Base-by-base conservation (phyloP, 805 yeast genomes). In the Priceomyces haplophilus region DNA sequence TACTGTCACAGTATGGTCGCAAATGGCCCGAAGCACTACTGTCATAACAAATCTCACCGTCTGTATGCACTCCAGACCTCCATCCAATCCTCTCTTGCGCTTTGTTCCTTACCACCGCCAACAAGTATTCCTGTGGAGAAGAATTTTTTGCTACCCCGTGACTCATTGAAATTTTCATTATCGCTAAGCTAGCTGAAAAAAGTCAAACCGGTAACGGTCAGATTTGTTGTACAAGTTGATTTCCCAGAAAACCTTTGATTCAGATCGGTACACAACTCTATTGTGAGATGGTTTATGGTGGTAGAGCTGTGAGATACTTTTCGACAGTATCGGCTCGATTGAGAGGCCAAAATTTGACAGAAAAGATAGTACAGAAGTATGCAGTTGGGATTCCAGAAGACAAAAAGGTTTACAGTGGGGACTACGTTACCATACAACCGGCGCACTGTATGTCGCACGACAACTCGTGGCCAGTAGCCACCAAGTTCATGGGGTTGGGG, bases 371-470 rank as follows among this genome's bases (percentile, higher is more conserved):
- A 8, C 99, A 93, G 62, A 79, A 78, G 56, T 91, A 87, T 61
- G 95, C 98, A 3, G 95, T 90, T 8, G 95, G 91, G 3, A 63
- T 88, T 35, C 80, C 93, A 17, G 57, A 73, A n/a, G 83, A 80
- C 23, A 91, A 93, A 61, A 60, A 71, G 42, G 96, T 93, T 29
- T 82, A 73, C 54, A 75, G 88, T 37, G 99, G 98, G 11, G 99
- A 93, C 69, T 93, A 90, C 67, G 98, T 95, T 40, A 80, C 96
- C 2, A 91, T 93, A 59, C 78, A 73, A 56, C 99, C 99, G 3
- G 91, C 96, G 2, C 96, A 93, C 69, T 95, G 97, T 65, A 93
- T 93, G 99, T 88, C 98, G 12, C 99, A 93, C 64, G 99, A 93
- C 65, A 93, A 93, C 67, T 84, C 97, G 34, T 95, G 99, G 99